A percentile compares a stretch with the other conserved stretches of the same genome.
Conservation (phyloP, 148 eudicot species). For the Tetragonia tetragonoides region DNA sequence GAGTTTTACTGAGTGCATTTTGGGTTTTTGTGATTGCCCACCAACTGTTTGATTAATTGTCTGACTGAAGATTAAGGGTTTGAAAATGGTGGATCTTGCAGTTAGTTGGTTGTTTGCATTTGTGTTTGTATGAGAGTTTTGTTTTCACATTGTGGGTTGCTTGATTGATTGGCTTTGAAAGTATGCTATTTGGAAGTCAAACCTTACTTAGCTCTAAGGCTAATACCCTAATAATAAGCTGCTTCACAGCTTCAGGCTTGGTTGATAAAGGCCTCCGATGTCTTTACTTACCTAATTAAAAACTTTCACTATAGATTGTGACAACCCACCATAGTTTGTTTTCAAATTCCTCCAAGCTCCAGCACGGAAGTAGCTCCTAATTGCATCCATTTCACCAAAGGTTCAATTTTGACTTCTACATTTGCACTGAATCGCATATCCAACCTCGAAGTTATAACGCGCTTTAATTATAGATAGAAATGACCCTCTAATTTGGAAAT, state of each 20-base stretch:
- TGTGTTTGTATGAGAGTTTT: background rate
- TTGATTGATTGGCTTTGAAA: background rate
- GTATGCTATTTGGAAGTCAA: background rate
- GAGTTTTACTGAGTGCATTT: background rate
- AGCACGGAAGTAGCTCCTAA: background rate
- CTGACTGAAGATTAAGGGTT: background rate
- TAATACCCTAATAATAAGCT: too few species aligned
- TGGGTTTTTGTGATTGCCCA: conserved; percentile 19
- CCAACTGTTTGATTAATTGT: conserved; percentile 41
- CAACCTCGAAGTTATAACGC: too few species aligned
- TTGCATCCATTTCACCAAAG: background rate
- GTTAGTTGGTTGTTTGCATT: background rate
- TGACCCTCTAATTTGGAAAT: background rate
- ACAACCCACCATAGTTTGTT: background rate
- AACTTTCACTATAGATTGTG: background rate
- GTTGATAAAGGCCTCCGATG: background rate
- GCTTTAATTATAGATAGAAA: too few species aligned
- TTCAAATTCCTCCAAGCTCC: background rate
- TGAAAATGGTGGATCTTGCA: background rate
- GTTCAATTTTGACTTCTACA: too few species aligned
- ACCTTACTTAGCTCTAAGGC: background rate
- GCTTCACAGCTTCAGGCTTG: background rate
- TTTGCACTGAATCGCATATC: background rate
- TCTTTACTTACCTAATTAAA: background rate
- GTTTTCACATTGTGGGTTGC: background rate